A percentile compares a stretch with the other conserved stretches of the same genome.
Evolutionary conservation across 164 flowering plant species (phyloP).

Genomic region (Annona cherimola): DNA sequence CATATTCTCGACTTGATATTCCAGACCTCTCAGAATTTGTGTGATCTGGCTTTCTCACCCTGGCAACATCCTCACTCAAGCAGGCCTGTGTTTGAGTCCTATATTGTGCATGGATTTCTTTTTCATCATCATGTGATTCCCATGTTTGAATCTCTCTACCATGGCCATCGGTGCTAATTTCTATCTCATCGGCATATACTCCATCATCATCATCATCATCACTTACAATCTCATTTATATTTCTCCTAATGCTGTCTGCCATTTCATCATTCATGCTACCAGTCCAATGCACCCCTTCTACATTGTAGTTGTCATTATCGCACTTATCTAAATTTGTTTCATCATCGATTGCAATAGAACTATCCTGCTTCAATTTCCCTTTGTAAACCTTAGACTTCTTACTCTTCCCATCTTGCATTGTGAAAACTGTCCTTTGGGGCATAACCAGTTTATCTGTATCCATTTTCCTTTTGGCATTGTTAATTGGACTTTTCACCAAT

Average conservation of each 20-base stretch:
- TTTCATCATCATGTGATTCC: not conserved
- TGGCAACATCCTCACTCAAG: not conserved
- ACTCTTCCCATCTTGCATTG: not conserved
- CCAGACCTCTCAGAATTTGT: not conserved
- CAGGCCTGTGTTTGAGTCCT: constrained; percentile 4
- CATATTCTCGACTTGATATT: not conserved
- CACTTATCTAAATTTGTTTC: constrained; percentile 1
- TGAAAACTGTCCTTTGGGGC: not conserved
- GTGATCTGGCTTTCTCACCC: constrained; percentile 2
- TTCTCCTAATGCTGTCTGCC: not conserved
- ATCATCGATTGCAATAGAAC: not conserved
- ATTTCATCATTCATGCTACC: not conserved
- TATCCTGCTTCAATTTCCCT: not conserved
- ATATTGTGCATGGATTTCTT: not conserved
- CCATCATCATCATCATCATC: not conserved
- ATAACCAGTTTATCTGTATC: not conserved
- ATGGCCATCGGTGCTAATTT: not conserved
- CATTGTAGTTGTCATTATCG: not conserved
- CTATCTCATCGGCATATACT: not conserved
- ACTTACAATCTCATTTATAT: not conserved
- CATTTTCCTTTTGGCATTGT: not conserved
- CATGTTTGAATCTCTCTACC: not conserved
- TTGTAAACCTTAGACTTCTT: not conserved
- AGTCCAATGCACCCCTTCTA: not conserved
- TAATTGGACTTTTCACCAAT: not conserved